Evolutionary conservation across 768 basidiomycete species (phyloP), one percentile per base, ranked within the genome.

Genomic region (Amanita rimosa): DNA sequence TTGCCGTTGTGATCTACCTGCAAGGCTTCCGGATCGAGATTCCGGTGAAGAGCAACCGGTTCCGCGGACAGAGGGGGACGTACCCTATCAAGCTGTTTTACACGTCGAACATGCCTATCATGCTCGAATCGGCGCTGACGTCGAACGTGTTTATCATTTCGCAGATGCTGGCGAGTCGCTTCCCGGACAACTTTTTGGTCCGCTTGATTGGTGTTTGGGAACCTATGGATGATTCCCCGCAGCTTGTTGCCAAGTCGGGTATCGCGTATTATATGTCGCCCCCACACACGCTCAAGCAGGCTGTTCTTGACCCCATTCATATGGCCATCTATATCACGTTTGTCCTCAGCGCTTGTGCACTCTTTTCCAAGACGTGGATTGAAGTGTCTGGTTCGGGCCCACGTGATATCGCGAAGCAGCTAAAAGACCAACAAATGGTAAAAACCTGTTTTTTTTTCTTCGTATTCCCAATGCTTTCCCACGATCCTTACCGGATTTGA

Each of bases 321-420:
- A 93, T 91, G 1, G 74, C 76, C 17, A 70, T 96, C 58, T 96
- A 97, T 67, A 81, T 99, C 63, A 65, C 78, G 4, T 98, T 97
- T 71, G 95, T 95, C 71, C 75, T 94, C 52, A 79, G 85, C 29
- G 91, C 93, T 13, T 98, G 94, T 62, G 95, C 96, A 11, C 74
- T 97, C 55, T 99, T 98, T 74, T 94, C 90, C 61, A 98, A 98
- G 77, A 97, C 95, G 0, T 99, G 96, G 95, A 98, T 99, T 55
- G 95, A 98, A 58, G 91, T 98, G 29, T 97, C 93, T 2, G 95
- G 96, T 13, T 87, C 84, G 48, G 92, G 96, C 16, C 96, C 95
- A 9, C 70, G 96, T 40, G 95, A 99, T 58, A 83, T 99, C 49
- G 96, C 96, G 24, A 95, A 93, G 67, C 95, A 98, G 62, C 80